Evolutionary conservation across 2,329 filamentous ascomycete genomes (phyloP), one percentile per base, ranked within the genome.

Genomic region (Tolypocladium guangdongense): DNA sequence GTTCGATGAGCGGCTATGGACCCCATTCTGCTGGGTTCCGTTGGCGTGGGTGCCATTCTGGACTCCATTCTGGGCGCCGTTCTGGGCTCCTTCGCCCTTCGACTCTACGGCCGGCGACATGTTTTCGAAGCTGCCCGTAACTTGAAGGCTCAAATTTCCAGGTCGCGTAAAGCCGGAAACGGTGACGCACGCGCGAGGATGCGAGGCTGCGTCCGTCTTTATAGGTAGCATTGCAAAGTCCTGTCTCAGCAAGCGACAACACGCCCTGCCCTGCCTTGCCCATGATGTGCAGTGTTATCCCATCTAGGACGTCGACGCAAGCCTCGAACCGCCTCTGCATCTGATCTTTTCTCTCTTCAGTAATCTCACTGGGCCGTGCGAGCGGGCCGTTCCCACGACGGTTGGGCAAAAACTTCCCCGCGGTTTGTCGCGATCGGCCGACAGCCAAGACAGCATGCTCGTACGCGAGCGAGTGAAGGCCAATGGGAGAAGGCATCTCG

Each of bases 41-140:
- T 61, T 62, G 50, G 59, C 54, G 50, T 58, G 49, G 7, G 35
- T 48, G 50, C 65, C 63, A 41, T 66, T 66, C 51, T 62, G 51
- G 36, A 36, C 35, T 41, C 45, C 50, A 18, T 50, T 48, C 27
- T 53, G 35, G 2, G 27, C 45, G 7, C 45, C 51, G 7, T 49
- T 37, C 20, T 32, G 47, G 33, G 24, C 41, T 22, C 35, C 51
- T 14, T 48, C 24, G 35, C 10, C 35, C 43, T 30, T 47, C 16
- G 11, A 24, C 10, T 30, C 43, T 24, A 14, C n/a, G 18, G 7
- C 33, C 22, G 43, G 43, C 16, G 51, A 47, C 51, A 52, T 52
- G 43, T 10, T 35, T 35, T 49, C 33, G 33, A 37, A 20, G 14
- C 7, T 49, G 7, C 11, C 20, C 32, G n/a, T n/a, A 27, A 24